phyloP scores from a whole-genome alignment of 805 yeast species.

The Saturnispora hagleri region DNA sequence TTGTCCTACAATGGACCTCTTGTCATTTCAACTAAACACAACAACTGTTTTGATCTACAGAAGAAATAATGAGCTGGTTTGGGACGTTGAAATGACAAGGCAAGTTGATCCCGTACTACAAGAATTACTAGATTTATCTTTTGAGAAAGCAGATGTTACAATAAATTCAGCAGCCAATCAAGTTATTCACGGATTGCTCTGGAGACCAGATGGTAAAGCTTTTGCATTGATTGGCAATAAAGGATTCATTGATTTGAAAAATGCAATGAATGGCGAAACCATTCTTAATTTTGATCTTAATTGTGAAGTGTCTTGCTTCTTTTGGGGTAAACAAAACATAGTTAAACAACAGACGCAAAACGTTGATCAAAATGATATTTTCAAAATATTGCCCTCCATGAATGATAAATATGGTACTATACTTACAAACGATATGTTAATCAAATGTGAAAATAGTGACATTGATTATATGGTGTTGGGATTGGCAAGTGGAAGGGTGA shows the following conservation, averaged over 20 bases:
- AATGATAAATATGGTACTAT: constrained; percentile 6
- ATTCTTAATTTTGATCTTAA: constrained; percentile 16
- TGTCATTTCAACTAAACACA: constrained; percentile 22
- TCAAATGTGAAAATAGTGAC: constrained; percentile 18
- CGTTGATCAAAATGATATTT: background rate
- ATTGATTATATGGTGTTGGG: constrained; percentile 24
- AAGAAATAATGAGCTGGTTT: constrained; percentile 26
- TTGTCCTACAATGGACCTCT: constrained; percentile 31
- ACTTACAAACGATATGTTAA: constrained; percentile 18
- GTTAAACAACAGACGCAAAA: background rate
- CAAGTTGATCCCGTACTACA: constrained; percentile 4
- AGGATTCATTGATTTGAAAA: constrained; percentile 21
- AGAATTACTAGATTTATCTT: background rate
- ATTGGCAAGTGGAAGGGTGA: constrained; percentile 16
- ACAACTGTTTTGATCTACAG: constrained; percentile 25
- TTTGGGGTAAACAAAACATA: constrained; percentile 16
- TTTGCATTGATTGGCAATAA: constrained; percentile 21
- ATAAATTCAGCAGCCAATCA: background rate
- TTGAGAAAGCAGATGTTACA: background rate
- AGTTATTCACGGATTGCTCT: constrained; percentile 6
- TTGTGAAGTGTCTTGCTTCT: constrained; percentile 12
- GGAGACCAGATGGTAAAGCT: constrained; percentile 28
- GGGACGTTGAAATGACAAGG: constrained; percentile 19
- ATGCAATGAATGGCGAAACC: constrained; percentile 23
- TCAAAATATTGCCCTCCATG: constrained; percentile 6